A percentile compares a stretch with the other conserved stretches of the same genome.
These are phyloP conservation scores for Solanum etuberosum DNA, from an alignment of 257 asterid genomes.

Conservation along the genomic window DNA sequence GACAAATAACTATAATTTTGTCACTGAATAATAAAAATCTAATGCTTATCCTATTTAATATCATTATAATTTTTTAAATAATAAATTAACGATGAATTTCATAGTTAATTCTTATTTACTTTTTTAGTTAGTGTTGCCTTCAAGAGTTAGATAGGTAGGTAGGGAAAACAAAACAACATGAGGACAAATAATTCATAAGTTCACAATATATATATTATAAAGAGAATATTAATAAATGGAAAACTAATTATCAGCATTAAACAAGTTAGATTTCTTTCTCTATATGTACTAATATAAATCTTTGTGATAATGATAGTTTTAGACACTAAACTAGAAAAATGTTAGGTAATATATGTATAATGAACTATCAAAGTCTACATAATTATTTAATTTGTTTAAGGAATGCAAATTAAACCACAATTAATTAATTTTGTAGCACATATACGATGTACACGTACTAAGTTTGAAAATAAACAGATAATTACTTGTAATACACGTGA, in stretches of 20 bases:
- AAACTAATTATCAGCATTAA: not conserved
- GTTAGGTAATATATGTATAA: not conserved
- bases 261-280: not conserved
- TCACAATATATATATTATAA: not conserved
- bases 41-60: not conserved
- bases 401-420: not conserved
- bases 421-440: not conserved
- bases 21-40: not conserved
- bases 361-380: not conserved
- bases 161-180: not conserved
- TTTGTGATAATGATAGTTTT: constrained; percentile 9
- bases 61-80: too few species aligned
- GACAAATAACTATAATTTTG: not conserved
- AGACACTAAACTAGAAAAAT: not conserved
- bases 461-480: not conserved
- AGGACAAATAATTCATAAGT: not conserved
- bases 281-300: not conserved
- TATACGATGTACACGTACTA: not conserved
- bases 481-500: constrained; percentile 8
- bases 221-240: not conserved
- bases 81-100: not conserved
- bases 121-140: not conserved
- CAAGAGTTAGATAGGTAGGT: not conserved
- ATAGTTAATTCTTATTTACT: not conserved
- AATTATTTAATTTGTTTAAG: not conserved